Base-by-base conservation (phyloP, 805 yeast species). In the Priceomyces castillae region DNA sequence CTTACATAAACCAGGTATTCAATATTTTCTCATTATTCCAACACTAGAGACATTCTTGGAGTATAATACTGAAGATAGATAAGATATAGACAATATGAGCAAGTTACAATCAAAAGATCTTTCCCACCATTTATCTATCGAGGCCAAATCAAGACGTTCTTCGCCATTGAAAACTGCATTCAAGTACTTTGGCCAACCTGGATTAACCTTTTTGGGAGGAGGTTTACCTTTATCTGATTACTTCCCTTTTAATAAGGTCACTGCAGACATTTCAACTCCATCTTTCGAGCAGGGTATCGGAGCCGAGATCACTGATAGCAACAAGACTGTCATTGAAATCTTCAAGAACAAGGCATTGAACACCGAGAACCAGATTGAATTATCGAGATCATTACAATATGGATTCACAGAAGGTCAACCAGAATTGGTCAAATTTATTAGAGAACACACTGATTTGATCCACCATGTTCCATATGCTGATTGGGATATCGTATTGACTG, bases 181-280 rank as follows among this genome's bases (percentile, higher is more conserved):
- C 74, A 81, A 81, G 59, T 84, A 86, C 71, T 84, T 72, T 58
- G 70, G 72, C 34, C 76, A 79, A 50, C 96, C 96, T 26, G 80
- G 83, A 41, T 74, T 94, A 59, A 82, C 89, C 44, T 90, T 90
- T 61, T 77, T 92, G 43, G 98, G 97, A 43, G 99, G 98, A 56
- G 99, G 99, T 6, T 77, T 92, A 54, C 99, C 99, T 11, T 70
- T 88, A 62, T 71, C 96, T 19, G 92, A 86, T 50, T 86, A 87
- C 67, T 92, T 92, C 77, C 98, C 99, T 35, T 88, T 92, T 77
- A 88, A 90, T 56, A 78, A 81, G 51, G 62, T 92, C 45, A 62
- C 75, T 17, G 84, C 85, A 11, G 80, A 79, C 43, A 73, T 89
- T 5, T 95, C 96, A 44, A 74, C 81, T 10, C 85, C 94, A 17